phyloP scores from a whole-genome alignment of 805 yeast species.

The Pachysolen tannophilus region DNA sequence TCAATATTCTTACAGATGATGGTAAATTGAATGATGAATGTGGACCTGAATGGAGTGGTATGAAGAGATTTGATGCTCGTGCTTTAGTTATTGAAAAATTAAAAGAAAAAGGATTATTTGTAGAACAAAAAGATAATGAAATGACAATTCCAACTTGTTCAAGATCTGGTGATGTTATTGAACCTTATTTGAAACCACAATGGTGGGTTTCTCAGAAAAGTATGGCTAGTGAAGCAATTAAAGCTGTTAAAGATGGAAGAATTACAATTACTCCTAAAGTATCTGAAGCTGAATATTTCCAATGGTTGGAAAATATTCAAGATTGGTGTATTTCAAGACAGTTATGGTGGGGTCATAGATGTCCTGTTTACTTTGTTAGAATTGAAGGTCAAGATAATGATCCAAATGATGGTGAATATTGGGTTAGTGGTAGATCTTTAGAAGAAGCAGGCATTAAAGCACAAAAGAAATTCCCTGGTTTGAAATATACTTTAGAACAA shows the following conservation, averaged over 20 bases:
- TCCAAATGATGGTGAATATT: slow-evolving; percentile 55
- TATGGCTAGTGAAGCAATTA: slow-evolving; percentile 82
- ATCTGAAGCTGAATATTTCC: slow-evolving; percentile 88
- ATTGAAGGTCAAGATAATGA: slow-evolving; percentile 70
- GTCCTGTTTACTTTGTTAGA: slow-evolving; percentile 87
- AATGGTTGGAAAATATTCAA: slow-evolving; percentile 92
- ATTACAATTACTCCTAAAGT: slow-evolving; percentile 79
- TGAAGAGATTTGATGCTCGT: slow-evolving; percentile 94
- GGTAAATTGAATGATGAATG: slow-evolving; percentile 87
- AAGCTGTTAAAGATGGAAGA: slow-evolving; percentile 76
- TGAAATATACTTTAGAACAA: slow-evolving; percentile 72
- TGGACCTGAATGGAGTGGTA: slow-evolving; percentile 81
- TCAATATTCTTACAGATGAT: slow-evolving; percentile 87
- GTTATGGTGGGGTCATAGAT: slow-evolving; percentile 93
- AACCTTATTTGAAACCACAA: slow-evolving; percentile 95
- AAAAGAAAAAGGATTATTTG: slow-evolving; percentile 62
- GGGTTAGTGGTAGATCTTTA: slow-evolving; percentile 84
- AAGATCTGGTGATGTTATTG: slow-evolving; percentile 95
- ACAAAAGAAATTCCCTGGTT: slow-evolving; percentile 56
- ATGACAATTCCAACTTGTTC: slow-evolving; percentile 94
- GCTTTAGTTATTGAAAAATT: slow-evolving; percentile 71
- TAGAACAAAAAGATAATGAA: slow-evolving; percentile 88
- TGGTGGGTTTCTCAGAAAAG: slow-evolving; percentile 96
- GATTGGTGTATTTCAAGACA: slow-evolving; percentile 99
- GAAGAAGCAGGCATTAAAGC: slow-evolving; percentile 89